A percentile compares a stretch with the other conserved stretches of the same genome.
phyloP scores from a whole-genome alignment of 2,329 filamentous ascomycete genomes.

The Teratosphaeria gauchensis region DNA sequence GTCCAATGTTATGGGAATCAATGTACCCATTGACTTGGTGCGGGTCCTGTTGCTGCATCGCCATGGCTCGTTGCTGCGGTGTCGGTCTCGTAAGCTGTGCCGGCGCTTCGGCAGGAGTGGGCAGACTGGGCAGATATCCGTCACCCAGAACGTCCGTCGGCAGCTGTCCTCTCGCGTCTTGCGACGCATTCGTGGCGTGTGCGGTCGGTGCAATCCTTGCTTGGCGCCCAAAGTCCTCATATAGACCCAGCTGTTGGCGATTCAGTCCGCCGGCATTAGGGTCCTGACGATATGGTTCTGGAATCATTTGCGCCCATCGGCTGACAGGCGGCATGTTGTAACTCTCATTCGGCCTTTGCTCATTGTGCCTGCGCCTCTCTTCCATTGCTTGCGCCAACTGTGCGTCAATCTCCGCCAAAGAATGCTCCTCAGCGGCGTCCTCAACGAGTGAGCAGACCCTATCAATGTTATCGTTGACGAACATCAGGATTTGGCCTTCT shows the following conservation, averaged over 20 bases:
- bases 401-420: slow-evolving; percentile 87
- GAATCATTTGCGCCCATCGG: slow-evolving; percentile 88
- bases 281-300: slow-evolving; percentile 82
- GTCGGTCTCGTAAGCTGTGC: slow-evolving; percentile 48
- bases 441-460: slow-evolving; percentile 89
- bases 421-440: slow-evolving; percentile 87
- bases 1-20: slow-evolving; percentile 43
- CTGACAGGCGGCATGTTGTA: slow-evolving; percentile 70
- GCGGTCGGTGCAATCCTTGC: slow-evolving; percentile 48
- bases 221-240: slow-evolving; percentile 89
- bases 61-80: slow-evolving; percentile 40
- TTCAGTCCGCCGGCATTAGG: slow-evolving; percentile 53
- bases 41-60: slow-evolving; percentile 27
- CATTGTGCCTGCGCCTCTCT: slow-evolving; percentile 63
- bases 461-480: slow-evolving; percentile 95
- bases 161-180: slow-evolving; percentile 51
- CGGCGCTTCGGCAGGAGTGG: slow-evolving; percentile 53
- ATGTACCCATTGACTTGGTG: slow-evolving; percentile 52
- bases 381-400: slow-evolving; percentile 77
- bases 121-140: slow-evolving; percentile 52
- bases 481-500: slow-evolving; percentile 95
- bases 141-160: slow-evolving; percentile 52
- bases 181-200: slow-evolving; percentile 46
- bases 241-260: slow-evolving; percentile 85
- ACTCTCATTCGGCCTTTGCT: slow-evolving; percentile 67